Evolutionary conservation across 208 protist species (phyloP), one percentile per base, ranked within the genome.

Genomic region (Crithidia expoeki): DNA sequence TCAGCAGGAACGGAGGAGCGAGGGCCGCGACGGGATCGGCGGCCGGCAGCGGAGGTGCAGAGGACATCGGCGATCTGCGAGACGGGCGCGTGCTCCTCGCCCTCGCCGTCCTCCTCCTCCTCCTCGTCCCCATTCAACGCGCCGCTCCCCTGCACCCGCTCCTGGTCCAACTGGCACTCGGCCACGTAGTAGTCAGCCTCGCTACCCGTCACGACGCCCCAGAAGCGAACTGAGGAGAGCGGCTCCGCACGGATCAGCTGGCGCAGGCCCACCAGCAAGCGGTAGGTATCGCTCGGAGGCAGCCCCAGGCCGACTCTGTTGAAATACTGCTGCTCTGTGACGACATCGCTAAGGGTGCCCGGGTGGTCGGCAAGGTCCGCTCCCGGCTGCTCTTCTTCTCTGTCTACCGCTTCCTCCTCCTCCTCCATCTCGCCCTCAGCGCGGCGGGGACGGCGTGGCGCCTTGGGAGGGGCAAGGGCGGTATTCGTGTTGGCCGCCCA

Each of bases 111-210:
- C 5, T 84, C 74, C 5, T 84, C 85, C 17, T 84, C 88, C 19
- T 87, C 92, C 10, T 90, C 92, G 6, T 85, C 79, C 34, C 68
- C 75, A 12, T 27, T 33, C 4, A 57, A 16, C 11, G 53, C 55
- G 27, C 27, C 70, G 55, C 28, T 66, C 51, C 70, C 68, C 67
- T 69, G 62, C 33, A 92, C 70, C 0, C 93, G 90, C 50, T 79
- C 80, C 9, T 70, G 72, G 52, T 97, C 92, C 27, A 90, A 63
- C 57, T 85, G 84, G 32, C 85, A 81, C 83, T 98, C 95, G 23
- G 86, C 92, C 21, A 98, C 81, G 82, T 90, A 95, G 81, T 98
- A 98, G 79, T 98, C 90, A 6, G 67, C 57, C 21, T 55, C 33
- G 36, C 68, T 88, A 46, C 94, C 93, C 28, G 85, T 73, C 55